A percentile compares a stretch with the other conserved stretches of the same genome.
phyloP scores from a whole-genome alignment of 176 grass and related monocot genomes.

The Poa annua region DNA sequence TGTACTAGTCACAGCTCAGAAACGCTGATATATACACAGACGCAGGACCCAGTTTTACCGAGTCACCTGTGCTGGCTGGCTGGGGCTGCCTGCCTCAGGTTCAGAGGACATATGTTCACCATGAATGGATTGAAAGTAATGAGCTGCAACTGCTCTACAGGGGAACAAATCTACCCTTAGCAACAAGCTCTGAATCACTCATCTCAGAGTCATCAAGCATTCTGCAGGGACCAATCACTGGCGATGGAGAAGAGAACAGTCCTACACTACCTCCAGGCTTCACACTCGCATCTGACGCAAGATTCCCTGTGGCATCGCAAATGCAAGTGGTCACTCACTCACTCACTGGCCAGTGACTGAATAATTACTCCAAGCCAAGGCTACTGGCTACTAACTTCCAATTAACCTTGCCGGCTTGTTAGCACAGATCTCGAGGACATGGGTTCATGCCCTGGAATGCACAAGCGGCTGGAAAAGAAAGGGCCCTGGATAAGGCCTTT shows the following conservation, averaged over 20 bases:
- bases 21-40: neutral
- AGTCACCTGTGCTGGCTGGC: conserved; percentile 15
- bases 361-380: conserved; percentile 28
- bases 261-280: conserved; percentile 35
- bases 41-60: conserved; percentile 26
- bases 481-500: conserved; percentile 25
- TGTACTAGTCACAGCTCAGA: neutral
- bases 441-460: conserved; percentile 32
- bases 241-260: conserved; percentile 36
- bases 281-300: conserved; percentile 37
- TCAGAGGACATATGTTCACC: conserved; percentile 5
- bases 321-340: conserved; percentile 34
- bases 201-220: conserved; percentile 47
- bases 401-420: conserved; percentile 41
- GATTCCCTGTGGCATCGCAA: conserved; percentile 45
- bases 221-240: conserved; percentile 49
- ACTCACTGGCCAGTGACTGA: neutral
- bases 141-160: conserved; percentile 43
- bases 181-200: conserved; percentile 41
- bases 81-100: neutral
- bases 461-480: conserved; percentile 41
- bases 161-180: conserved; percentile 49
- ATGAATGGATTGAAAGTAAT: conserved; percentile 41
- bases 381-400: neutral
- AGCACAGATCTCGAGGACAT: conserved; percentile 53